Base-by-base conservation (phyloP, 2,329 filamentous ascomycete genomes). In the Cordyceps javanica region DNA sequence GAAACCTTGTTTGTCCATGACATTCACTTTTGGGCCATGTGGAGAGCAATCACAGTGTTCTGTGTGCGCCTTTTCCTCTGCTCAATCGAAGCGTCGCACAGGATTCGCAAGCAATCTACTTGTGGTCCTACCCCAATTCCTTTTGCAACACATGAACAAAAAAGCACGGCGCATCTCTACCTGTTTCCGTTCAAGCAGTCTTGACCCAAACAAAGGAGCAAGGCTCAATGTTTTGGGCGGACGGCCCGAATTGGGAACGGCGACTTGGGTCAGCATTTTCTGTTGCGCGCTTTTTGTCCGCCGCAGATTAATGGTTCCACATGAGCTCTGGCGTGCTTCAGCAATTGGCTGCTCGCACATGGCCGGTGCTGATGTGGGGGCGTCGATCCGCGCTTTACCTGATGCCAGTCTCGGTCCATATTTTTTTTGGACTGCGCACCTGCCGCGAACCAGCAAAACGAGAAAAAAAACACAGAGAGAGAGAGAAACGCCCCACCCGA, bases 241-340 rank as follows among this genome's bases (percentile, higher is more conserved):
- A 46, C 42, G 26, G 25, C 16, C 57, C 49, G 44, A 55, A 57
- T 59, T 52, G 39, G 58, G 52, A 48, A 51, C 42, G 48, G 36
- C 39, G 36, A 32, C 32, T 46, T 60, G 58, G 55, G 51, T 38
- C 39, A 55, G 54, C 50, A 53, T 56, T 57, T 61, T 60, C 58
- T 62, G 63, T 60, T 66, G 62, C 63, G 63, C 64, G 62, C 63
- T 67, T 66, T 64, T 64, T 53, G 42, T 45, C 59, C 56, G 52
- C 62, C 61, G 67, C 69, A 70, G 66, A 70, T 71, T 71, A 57
- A 39, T 42, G 63, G 65, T 59, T 62, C 70, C 70, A 70, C 70
- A 69, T 56, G 61, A 72, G 69, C 69, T 71, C 56, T 41, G 45
- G 59, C 65, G 62, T 61, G 60, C 60, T 62, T 46, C 28, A 60